A percentile compares a stretch with the other conserved stretches of the same genome.
Conservation (phyloP, 2,329 filamentous ascomycete genomes). For the Cylindrodendrum hubeiense region DNA sequence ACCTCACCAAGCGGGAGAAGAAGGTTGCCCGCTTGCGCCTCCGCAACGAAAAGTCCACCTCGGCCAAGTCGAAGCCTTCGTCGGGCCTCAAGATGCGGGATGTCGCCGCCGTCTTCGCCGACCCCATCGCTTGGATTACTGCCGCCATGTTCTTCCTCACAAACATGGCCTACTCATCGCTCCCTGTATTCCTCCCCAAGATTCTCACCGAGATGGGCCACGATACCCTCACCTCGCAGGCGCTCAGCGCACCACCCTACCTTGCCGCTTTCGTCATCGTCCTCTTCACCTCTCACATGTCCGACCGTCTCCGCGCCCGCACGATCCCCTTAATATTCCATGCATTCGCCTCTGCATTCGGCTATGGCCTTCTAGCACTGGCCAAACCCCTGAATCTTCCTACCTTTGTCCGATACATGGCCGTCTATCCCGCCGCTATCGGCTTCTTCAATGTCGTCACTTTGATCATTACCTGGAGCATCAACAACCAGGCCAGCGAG, state of each 20-base stretch:
- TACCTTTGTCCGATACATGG: conserved; percentile 73
- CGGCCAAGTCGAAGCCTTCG: conserved; percentile 31
- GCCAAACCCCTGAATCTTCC: conserved; percentile 60
- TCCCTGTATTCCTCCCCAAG: conserved; percentile 89
- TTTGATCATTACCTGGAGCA: conserved; percentile 86
- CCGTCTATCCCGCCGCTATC: conserved; percentile 81
- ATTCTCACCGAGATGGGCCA: conserved; percentile 84
- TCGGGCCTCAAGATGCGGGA: conserved; percentile 66
- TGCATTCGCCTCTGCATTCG: conserved; percentile 73
- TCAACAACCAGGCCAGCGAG: conserved; percentile 84
- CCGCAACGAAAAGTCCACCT: conserved; percentile 58
- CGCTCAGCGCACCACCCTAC: conserved; percentile 85
- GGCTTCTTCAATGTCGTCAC: conserved; percentile 90
- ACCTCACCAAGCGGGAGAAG: conserved; percentile 72
- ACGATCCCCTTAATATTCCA: conserved; percentile 76
- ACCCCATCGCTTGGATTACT: conserved; percentile 71
- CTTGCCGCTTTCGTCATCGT: conserved; percentile 80
- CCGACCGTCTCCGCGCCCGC: conserved; percentile 74
- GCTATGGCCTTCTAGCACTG: conserved; percentile 72
- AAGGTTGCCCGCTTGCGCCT: conserved; percentile 80
- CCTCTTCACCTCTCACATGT: conserved; percentile 77
- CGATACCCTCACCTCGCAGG: conserved; percentile 76
- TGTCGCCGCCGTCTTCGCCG: conserved; percentile 60
- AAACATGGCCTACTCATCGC: conserved; percentile 89
- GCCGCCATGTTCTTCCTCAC: conserved; percentile 88